Conservation (phyloP, 805 yeast genomes). For the Saccharomyces jurei region DNA sequence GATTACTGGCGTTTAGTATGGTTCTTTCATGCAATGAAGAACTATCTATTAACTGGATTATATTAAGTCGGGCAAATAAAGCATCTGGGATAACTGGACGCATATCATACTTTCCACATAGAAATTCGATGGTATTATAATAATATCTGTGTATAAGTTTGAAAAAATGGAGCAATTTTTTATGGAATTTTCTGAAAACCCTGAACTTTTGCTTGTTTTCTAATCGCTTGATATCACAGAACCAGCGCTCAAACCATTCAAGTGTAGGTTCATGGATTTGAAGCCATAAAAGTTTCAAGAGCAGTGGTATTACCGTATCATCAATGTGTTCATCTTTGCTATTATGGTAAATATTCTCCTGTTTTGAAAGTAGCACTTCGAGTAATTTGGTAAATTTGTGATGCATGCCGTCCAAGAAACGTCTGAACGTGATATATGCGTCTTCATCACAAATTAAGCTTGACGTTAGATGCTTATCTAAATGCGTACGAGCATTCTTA, state of each 20-base stretch:
- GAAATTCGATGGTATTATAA: slow-evolving; percentile 27
- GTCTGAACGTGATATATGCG: neutral
- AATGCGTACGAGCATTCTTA: neutral
- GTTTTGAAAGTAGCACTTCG: neutral
- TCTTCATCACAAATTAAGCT: neutral
- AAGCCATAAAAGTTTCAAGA: slow-evolving; percentile 50
- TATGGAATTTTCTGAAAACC: slow-evolving; percentile 42
- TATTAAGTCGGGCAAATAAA: slow-evolving; percentile 3
- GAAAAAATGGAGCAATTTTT: slow-evolving; percentile 39
- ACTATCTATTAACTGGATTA: neutral
- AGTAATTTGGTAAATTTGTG: neutral
- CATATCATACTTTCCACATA: slow-evolving; percentile 5
- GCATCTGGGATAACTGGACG: slow-evolving; percentile 5
- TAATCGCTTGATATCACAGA: neutral
- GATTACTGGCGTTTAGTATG: neutral
- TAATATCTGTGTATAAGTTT: slow-evolving; percentile 44
- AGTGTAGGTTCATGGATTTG: slow-evolving; percentile 58
- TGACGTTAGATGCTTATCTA: neutral
- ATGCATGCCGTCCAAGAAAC: neutral
- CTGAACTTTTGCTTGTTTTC: neutral
- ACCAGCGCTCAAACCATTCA: slow-evolving; percentile 42
- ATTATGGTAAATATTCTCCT: neutral
- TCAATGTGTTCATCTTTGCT: slow-evolving; percentile 1
- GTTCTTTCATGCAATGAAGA: neutral
- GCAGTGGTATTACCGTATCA: slow-evolving; percentile 10